These are phyloP conservation scores for Colletotrichum magnum DNA, from an alignment of 2,329 filamentous ascomycete genomes.

Conservation along the genomic window DNA sequence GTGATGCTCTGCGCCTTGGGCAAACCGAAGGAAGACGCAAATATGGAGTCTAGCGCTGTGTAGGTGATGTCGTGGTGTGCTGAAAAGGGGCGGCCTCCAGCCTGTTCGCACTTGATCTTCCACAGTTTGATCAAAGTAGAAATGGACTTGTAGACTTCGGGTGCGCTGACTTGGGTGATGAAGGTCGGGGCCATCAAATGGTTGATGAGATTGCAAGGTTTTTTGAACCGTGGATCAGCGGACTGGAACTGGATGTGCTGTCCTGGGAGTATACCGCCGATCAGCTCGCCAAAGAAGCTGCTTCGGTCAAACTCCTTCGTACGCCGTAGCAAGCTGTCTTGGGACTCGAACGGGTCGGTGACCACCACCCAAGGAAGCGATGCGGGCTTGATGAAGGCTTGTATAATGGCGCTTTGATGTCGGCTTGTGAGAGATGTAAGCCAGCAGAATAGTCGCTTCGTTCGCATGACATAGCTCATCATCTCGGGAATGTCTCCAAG, in stretches of 20 bases:
- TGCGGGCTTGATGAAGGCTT: constrained; percentile 62
- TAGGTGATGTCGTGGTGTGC: constrained; percentile 48
- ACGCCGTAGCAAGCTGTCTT: constrained; percentile 60
- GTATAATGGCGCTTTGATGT: constrained; percentile 57
- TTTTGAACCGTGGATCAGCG: constrained; percentile 48
- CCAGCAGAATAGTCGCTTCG: constrained; percentile 49
- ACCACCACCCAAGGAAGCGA: constrained; percentile 59
- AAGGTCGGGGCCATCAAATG: constrained; percentile 54
- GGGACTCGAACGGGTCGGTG: constrained; percentile 45
- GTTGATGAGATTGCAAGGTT: constrained; percentile 51
- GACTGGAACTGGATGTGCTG: constrained; percentile 50
- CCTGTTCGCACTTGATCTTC: constrained; percentile 48
- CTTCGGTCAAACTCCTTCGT: constrained; percentile 59
- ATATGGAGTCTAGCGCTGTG: constrained; percentile 49
- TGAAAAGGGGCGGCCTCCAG: constrained; percentile 41
- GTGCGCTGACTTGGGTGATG: constrained; percentile 49
- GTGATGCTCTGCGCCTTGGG: constrained; percentile 45
- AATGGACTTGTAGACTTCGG: constrained; percentile 45
- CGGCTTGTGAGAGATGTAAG: constrained; percentile 48
- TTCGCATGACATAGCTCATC: constrained; percentile 50
- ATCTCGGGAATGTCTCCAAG: constrained; percentile 60
- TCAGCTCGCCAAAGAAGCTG: constrained; percentile 49
- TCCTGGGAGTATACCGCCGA: constrained; percentile 50
- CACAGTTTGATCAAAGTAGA: constrained; percentile 51
- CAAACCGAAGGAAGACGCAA: constrained; percentile 47